Percentiles rank a stretch among this genome's conserved stretches.
These are phyloP conservation scores for Cordia subcordata DNA, from an alignment of 257 asterid species.

Conservation along the genomic window DNA sequence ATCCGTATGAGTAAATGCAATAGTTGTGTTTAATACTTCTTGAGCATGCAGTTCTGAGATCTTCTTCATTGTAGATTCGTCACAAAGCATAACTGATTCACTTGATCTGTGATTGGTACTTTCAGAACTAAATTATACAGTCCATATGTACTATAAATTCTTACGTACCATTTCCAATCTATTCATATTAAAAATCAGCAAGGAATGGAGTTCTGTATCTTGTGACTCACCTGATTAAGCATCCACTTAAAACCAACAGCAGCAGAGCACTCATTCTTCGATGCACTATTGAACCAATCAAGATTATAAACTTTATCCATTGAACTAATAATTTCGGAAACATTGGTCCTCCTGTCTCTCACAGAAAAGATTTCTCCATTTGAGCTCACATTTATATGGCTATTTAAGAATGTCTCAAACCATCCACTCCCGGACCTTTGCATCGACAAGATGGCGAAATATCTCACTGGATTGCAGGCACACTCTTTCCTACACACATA, in stretches of 20 bases:
- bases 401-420: conserved; percentile 79
- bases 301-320: conserved; percentile 15
- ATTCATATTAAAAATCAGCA: conserved; percentile 34
- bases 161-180: conserved; percentile 30
- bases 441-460: conserved; percentile 66
- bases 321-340: conserved; percentile 30
- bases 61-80: no score
- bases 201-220: conserved; percentile 12
- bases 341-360: conserved; percentile 44
- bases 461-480: conserved; percentile 68
- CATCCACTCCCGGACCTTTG: conserved; percentile 96
- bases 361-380: conserved; percentile 73
- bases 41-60: no score
- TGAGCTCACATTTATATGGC: conserved; percentile 73
- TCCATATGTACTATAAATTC: neutral
- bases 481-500: conserved; percentile 62
- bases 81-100: no score
- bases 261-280: conserved; percentile 79
- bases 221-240: conserved; percentile 82
- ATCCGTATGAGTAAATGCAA: no score
- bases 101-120: no score
- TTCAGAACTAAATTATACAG: neutral
- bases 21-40: no score
- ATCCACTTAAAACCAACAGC: conserved; percentile 95
- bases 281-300: conserved; percentile 48